Evolutionary conservation across 78 protist genomes (phyloP).

Genomic region (Andalucia godoyi): DNA sequence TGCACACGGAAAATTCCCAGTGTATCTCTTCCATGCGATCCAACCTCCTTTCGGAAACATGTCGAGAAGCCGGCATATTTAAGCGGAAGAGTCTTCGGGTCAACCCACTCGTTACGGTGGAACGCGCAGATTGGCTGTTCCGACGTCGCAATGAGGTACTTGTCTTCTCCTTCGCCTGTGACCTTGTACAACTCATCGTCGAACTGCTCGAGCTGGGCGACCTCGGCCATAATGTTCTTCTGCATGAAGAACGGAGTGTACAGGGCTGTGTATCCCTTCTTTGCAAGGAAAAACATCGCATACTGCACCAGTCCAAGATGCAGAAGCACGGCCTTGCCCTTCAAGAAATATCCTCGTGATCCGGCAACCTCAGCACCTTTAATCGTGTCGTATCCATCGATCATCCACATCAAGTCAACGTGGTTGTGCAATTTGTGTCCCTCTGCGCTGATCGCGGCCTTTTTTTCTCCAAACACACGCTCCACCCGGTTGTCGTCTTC

Average conservation of each 20-base stretch:
- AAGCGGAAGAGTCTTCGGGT: constrained; percentile 35
- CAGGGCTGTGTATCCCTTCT: constrained; percentile 56
- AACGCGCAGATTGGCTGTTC: constrained; percentile 98
- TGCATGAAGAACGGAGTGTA: constrained; percentile 93
- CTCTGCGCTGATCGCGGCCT: background rate
- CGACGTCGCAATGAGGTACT: constrained; percentile 97
- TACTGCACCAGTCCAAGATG: constrained; percentile 80
- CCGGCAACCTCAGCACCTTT: constrained; percentile 66
- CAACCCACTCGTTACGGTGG: constrained; percentile 70
- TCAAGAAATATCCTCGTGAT: constrained; percentile 85
- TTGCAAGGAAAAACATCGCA: constrained; percentile 51
- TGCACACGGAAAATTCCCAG: constrained; percentile 99
- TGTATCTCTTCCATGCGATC: constrained; percentile 91
- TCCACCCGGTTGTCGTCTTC: constrained; percentile 50
- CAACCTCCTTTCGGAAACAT: constrained; percentile 99
- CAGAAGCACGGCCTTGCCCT: constrained; percentile 71
- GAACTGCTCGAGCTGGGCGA: constrained; percentile 94
- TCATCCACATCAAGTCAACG: constrained; percentile 42
- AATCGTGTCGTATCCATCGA: constrained; percentile 26
- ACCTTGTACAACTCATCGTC: constrained; percentile 98
- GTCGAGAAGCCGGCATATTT: constrained; percentile 92
- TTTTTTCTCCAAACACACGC: constrained; percentile 4
- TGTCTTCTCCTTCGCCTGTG: constrained; percentile 71
- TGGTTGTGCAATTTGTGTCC: constrained; percentile 16
- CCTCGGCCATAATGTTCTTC: constrained; percentile 75